A percentile compares a stretch with the other conserved stretches of the same genome.
Evolutionary conservation across 352 stramenopile species (phyloP).

Genomic region (Peronospora tabacina): DNA sequence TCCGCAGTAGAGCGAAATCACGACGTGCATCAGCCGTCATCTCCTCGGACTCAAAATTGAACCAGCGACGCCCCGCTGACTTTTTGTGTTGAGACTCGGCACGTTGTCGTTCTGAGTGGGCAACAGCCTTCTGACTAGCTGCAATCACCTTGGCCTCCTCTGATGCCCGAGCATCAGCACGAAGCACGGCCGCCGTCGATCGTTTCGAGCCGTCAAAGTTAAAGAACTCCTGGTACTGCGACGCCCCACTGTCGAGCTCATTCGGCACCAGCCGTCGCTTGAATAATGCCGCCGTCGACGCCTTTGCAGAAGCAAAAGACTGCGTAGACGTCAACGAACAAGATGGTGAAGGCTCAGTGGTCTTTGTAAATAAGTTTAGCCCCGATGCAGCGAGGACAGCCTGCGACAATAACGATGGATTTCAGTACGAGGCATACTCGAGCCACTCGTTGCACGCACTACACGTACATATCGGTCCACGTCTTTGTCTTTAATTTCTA

Average conservation of each 20-base stretch:
- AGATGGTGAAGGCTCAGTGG: neutral
- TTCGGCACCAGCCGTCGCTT: constrained; percentile 39
- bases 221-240: constrained; percentile 33
- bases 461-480: constrained; percentile 45
- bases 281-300: constrained; percentile 7
- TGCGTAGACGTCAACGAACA: neutral
- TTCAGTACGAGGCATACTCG: neutral
- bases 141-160: constrained; percentile 48
- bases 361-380: constrained; percentile 29
- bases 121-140: constrained; percentile 31
- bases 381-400: constrained; percentile 42
- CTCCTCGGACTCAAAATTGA: constrained; percentile 86
- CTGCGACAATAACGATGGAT: constrained; percentile 11
- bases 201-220: constrained; percentile 23
- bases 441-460: neutral
- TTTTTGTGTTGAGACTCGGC: constrained; percentile 42
- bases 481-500: too few species aligned
- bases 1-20: constrained; percentile 89
- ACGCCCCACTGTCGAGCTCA: constrained; percentile 59
- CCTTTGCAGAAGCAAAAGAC: neutral
- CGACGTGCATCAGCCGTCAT: constrained; percentile 83
- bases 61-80: constrained; percentile 81
- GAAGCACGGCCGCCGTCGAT: constrained; percentile 23
- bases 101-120: constrained; percentile 45
- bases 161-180: constrained; percentile 29